A percentile compares a stretch with the other conserved stretches of the same genome.
These are phyloP conservation scores for Leishmania gerbilli DNA, from an alignment of 208 protist genomes.

Conservation along the genomic window DNA sequence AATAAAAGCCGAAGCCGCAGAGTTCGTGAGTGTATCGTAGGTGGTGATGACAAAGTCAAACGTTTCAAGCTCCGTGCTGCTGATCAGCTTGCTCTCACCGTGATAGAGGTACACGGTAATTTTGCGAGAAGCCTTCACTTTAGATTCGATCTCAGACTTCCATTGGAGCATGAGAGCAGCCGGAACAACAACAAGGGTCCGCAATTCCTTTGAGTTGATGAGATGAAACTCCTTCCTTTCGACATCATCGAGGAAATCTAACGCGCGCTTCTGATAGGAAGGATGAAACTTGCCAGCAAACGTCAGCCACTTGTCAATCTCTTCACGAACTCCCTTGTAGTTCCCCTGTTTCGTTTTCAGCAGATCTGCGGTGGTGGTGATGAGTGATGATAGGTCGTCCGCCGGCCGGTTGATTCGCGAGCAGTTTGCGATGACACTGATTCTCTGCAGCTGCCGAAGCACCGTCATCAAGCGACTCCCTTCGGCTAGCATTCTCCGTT, in stretches of 20 bases:
- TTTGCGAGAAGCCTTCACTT: constrained; percentile 57
- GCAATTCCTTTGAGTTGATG: constrained; percentile 84
- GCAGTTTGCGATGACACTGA: constrained; percentile 85
- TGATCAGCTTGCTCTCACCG: constrained; percentile 71
- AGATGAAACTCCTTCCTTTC: constrained; percentile 70
- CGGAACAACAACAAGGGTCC: constrained; percentile 94
- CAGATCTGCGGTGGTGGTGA: constrained; percentile 42
- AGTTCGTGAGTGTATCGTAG: constrained; percentile 89
- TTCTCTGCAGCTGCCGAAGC: constrained; percentile 78
- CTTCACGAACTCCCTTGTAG: constrained; percentile 36
- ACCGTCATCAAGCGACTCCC: constrained; percentile 77
- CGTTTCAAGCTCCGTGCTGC: constrained; percentile 71
- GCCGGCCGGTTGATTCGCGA: constrained; percentile 81
- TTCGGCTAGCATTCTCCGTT: constrained; percentile 37
- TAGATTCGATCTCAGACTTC: constrained; percentile 88
- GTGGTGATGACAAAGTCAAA: constrained; percentile 95
- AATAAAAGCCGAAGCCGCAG: constrained; percentile 60
- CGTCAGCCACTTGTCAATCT: constrained; percentile 85
- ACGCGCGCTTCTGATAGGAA: constrained; percentile 70
- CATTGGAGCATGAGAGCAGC: constrained; percentile 92
- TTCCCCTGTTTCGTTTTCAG: constrained; percentile 28
- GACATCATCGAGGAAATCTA: constrained; percentile 79
- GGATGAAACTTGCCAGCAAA: constrained; percentile 88
- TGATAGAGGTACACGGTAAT: constrained; percentile 85
- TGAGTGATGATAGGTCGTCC: constrained; percentile 51